A percentile compares a stretch with the other conserved stretches of the same genome.
Conservation (phyloP, 23 red algal genomes). For the Gracilaria vermiculophylla region DNA sequence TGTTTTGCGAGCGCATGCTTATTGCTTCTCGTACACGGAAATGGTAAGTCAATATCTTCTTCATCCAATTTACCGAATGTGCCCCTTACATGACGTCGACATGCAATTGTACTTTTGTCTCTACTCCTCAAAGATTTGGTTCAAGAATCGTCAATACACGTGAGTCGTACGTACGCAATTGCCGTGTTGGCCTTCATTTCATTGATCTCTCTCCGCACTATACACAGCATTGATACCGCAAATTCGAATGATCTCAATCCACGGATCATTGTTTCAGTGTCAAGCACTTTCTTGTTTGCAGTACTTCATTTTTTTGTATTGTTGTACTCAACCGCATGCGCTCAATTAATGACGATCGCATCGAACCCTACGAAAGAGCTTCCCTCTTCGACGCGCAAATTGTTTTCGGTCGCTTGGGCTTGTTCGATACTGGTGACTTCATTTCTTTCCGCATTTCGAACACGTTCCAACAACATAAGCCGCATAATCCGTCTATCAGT, state of each 20-base stretch:
- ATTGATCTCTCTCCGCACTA: not conserved
- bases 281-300: not conserved
- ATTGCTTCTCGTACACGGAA: not conserved
- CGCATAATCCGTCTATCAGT: constrained; percentile 15
- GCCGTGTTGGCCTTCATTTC: not conserved
- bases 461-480: not conserved
- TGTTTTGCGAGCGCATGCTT: not conserved
- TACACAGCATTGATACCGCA: not conserved
- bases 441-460: constrained; percentile 1
- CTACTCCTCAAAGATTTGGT: not conserved
- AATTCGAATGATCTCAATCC: not conserved
- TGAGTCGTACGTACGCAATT: not conserved
- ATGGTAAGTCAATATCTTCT: not conserved
- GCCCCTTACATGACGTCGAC: not conserved
- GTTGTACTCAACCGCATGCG: not conserved
- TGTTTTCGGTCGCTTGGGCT: not conserved
- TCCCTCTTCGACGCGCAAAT: not conserved
- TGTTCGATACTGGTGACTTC: not conserved
- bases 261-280: not conserved
- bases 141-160: not conserved
- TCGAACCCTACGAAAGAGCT: not conserved
- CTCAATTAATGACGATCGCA: not conserved
- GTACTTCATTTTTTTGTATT: not conserved
- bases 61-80: not conserved
- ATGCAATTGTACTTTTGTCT: not conserved